phyloP scores from a whole-genome alignment of 2,329 filamentous ascomycete species.

The Penicillium sp. region DNA sequence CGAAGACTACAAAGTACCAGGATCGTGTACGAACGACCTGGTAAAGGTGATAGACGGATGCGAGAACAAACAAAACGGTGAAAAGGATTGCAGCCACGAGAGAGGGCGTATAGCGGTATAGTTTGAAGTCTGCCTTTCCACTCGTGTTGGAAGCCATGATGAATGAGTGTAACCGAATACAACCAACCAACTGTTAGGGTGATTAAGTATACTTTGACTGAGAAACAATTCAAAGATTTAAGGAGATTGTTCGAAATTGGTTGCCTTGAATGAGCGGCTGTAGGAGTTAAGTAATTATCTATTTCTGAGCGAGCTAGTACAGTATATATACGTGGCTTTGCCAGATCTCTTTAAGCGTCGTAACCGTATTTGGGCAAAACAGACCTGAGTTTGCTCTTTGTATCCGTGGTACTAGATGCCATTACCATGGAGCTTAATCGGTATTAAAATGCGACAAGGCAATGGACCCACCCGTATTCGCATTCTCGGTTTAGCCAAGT shows the following conservation, averaged over 20 bases:
- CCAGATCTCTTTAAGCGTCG: too few relatives aligned
- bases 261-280: neutral
- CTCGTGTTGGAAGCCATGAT: neutral
- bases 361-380: neutral
- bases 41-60: constrained; percentile 13
- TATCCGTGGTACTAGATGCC: neutral
- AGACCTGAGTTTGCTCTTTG: neutral
- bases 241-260: neutral
- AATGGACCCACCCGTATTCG: neutral
- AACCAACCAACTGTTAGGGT: neutral
- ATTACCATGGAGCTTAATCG: neutral
- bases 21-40: constrained; percentile 10
- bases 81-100: constrained; percentile 26
- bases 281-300: neutral
- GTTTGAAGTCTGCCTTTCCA: neutral
- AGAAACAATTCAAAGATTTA: neutral
- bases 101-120: constrained; percentile 29
- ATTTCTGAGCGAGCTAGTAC: neutral
- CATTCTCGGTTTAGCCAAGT: neutral
- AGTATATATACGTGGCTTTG: neutral
- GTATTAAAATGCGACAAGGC: neutral
- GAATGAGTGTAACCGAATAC: neutral
- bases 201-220: neutral
- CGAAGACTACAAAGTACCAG: constrained; percentile 17
- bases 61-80: constrained; percentile 20